These are phyloP conservation scores for Candida gigantensis DNA, from an alignment of 1,139 yeast species.

Conservation along the genomic window DNA sequence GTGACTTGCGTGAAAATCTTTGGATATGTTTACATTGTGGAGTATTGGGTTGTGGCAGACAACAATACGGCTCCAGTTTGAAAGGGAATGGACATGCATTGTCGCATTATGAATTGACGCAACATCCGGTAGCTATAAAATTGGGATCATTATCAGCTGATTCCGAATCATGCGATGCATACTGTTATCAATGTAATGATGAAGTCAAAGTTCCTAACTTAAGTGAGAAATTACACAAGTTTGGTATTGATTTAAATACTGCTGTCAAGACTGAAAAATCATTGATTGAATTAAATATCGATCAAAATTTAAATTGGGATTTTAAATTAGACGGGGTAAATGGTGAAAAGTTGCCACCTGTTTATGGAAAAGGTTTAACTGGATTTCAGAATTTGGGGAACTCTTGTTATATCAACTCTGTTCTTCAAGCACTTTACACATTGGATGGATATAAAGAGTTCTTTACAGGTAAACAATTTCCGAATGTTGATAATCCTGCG, in stretches of 20 bases:
- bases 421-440: slow-evolving; percentile 62
- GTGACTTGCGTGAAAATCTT: slow-evolving; percentile 66
- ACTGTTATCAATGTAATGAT: slow-evolving; percentile 86
- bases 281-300: slow-evolving; percentile 84
- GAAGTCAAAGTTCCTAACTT: slow-evolving; percentile 78
- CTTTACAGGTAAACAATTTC: slow-evolving; percentile 29
- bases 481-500: slow-evolving; percentile 52
- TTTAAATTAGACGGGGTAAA: slow-evolving; percentile 74
- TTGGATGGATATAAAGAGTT: slow-evolving; percentile 39
- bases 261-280: slow-evolving; percentile 77
- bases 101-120: slow-evolving; percentile 55
- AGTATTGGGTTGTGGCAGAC: slow-evolving; percentile 85
- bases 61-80: slow-evolving; percentile 84
- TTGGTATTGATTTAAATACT: slow-evolving; percentile 66
- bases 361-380: slow-evolving; percentile 69
- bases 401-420: slow-evolving; percentile 87
- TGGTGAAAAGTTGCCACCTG: slow-evolving; percentile 65
- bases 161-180: slow-evolving; percentile 64
- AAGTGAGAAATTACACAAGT: slow-evolving; percentile 49
- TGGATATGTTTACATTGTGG: slow-evolving; percentile 96
- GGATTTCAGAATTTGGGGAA: slow-evolving; percentile 91
- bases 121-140: slow-evolving; percentile 85
- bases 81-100: slow-evolving; percentile 92
- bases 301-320: slow-evolving; percentile 92
- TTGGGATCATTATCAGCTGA: slow-evolving; percentile 82